Evolutionary conservation across 2,329 filamentous ascomycete genomes (phyloP), one percentile per base, ranked within the genome.

Genomic region (Shiraia bambusicola): DNA sequence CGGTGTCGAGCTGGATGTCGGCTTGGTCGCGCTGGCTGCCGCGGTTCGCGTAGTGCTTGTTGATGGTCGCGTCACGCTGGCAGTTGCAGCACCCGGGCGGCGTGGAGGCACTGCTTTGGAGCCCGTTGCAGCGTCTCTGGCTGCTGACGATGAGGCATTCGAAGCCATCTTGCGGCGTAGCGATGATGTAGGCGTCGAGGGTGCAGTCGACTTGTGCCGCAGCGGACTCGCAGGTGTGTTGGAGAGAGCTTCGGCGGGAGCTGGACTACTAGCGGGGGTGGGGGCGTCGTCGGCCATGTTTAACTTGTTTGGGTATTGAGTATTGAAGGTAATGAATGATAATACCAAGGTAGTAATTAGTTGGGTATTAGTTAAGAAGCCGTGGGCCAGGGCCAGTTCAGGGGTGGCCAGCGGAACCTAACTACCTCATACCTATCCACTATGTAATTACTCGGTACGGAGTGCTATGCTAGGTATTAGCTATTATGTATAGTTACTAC

Each of bases 161-260:
- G 65, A 61, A 35, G 63, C 58, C 62, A 65, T 68, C 41, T 58
- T 66, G 45, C 63, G 59, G 29, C 57, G 58, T 43, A 62, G 38
- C 24, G 56, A 50, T 25, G 59, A 56, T 19, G 62, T 52, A n/a
- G 61, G 55, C 40, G 61, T 53, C 5, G 58, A 52, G 30, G 57
- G 51, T 15, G 54, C 47, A 35, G 58, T 52, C 48, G 53, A 37
- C 45, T 49, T 52, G 40, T 49, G 45, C 34, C 40, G 40, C 41
- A 37, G 41, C 32, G 48, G 48, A 40, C 42, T 47, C 24, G 4
- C 19, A 8, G 42, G n/a, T 15, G 32, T 33, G 34, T 25, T 29
- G 5, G 42, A 22, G 24, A 33, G 40, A 34, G 38, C 43, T 43
- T 36, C 44, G 31, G 34, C 37, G 41, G 34, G 28, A 17, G 42